phyloP scores from a whole-genome alignment of 2,329 filamentous ascomycete genomes.

The Aureobasidium sp. region DNA sequence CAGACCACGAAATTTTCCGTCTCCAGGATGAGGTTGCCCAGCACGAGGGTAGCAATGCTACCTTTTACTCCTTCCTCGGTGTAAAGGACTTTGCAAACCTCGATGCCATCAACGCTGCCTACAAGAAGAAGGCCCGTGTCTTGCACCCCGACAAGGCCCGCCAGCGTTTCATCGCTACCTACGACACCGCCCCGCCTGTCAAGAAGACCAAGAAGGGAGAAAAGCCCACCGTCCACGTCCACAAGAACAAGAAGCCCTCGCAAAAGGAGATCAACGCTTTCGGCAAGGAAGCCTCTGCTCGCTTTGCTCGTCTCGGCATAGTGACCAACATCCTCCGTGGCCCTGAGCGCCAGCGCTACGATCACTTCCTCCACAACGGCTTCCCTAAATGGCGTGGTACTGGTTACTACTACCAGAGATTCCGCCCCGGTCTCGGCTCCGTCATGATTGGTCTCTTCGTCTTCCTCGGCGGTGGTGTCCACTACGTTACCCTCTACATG shows the following conservation, averaged over 20 bases:
- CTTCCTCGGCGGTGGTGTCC: conserved; percentile 71
- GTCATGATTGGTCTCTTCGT: conserved; percentile 76
- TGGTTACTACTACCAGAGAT: conserved; percentile 95
- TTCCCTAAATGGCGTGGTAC: conserved; percentile 97
- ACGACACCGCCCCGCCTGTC: conserved; percentile 46
- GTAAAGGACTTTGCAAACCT: conserved; percentile 63
- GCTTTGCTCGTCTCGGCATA: conserved; percentile 75
- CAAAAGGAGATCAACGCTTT: conserved; percentile 68
- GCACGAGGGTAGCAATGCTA: conserved; percentile 66
- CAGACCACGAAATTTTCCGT: conserved; percentile 97
- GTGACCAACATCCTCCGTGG: conserved; percentile 81
- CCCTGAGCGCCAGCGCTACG: conserved; percentile 73
- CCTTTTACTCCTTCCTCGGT: conserved; percentile 90
- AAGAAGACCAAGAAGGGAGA: conserved; percentile 28
- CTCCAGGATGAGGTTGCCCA: conserved; percentile 76
- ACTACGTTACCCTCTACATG: conserved; percentile 79
- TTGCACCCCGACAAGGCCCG: conserved; percentile 95
- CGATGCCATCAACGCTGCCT: conserved; percentile 88
- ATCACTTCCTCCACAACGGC: conserved; percentile 85
- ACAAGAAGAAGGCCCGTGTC: conserved; percentile 73
- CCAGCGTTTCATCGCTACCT: conserved; percentile 67
- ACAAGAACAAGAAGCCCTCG: conserved; percentile 61
- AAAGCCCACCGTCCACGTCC: conserved; percentile 54
- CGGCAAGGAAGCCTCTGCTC: conserved; percentile 70
- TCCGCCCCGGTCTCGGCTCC: conserved; percentile 79